A percentile compares a stretch with the other conserved stretches of the same genome.
These are phyloP conservation scores for Skeletonema grethae DNA, from an alignment of 108 stramenopile species.

Conservation along the genomic window DNA sequence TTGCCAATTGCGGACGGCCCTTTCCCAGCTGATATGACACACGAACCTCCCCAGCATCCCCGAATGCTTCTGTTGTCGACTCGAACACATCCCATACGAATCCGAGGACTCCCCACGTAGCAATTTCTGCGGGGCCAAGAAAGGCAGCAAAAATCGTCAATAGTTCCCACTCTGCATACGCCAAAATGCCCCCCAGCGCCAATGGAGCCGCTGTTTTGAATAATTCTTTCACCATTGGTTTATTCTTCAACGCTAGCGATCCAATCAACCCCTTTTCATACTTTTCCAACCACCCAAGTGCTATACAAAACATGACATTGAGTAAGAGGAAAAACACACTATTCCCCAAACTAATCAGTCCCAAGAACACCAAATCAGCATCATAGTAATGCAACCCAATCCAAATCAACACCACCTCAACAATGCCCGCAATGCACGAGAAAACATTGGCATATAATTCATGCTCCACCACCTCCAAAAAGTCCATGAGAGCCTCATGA, in stretches of 20 bases:
- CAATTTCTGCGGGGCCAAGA: conserved; percentile 78
- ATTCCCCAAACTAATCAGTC: conserved; percentile 20
- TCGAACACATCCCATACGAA: conserved; percentile 75
- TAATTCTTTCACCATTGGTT: conserved; percentile 44
- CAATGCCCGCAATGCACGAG: not conserved
- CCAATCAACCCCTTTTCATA: conserved; percentile 13
- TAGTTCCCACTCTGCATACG: conserved; percentile 76
- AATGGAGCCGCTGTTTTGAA: conserved; percentile 59
- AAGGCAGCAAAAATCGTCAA: conserved; percentile 61
- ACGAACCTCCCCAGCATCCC: conserved; percentile 73
- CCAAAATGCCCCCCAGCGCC: conserved; percentile 61
- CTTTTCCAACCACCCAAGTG: conserved; percentile 26
- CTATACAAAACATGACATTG: conserved; percentile 17
- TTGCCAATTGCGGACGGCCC: conserved; percentile 51
- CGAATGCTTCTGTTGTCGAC: conserved; percentile 72
- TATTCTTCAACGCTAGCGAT: conserved; percentile 14
- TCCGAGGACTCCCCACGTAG: conserved; percentile 74
- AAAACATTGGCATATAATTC: not conserved
- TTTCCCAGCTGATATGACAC: conserved; percentile 68
- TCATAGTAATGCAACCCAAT: not conserved
- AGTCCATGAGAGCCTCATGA: not conserved
- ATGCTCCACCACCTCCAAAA: not conserved
- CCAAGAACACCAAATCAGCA: conserved; percentile 35
- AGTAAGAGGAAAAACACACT: conserved; percentile 25
- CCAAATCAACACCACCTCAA: not conserved